Percentiles rank a stretch among this genome's conserved stretches.
Conservation (phyloP, 2,329 filamentous ascomycete genomes). For the Fusarium haematococcum region DNA sequence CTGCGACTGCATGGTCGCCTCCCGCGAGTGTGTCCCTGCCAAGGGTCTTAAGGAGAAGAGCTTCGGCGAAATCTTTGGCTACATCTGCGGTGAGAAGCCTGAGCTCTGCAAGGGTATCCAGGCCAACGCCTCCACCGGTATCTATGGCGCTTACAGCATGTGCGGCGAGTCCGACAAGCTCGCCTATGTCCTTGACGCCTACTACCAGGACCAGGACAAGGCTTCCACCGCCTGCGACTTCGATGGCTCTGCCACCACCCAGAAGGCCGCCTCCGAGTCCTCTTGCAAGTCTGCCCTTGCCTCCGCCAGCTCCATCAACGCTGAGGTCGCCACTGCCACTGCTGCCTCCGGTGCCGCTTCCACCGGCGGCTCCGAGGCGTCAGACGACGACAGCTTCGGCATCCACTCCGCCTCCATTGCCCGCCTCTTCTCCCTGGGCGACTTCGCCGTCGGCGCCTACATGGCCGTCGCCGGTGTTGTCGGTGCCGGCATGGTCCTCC, state of each 20-base stretch:
- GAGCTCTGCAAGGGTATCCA: conserved; percentile 75
- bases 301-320: conserved; percentile 70
- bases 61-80: conserved; percentile 78
- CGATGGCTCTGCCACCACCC: conserved; percentile 71
- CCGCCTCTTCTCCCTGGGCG: conserved; percentile 59
- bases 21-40: conserved; percentile 77
- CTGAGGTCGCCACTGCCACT: conserved; percentile 60
- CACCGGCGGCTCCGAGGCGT: conserved; percentile 37
- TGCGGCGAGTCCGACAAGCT: conserved; percentile 79
- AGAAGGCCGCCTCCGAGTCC: conserved; percentile 59
- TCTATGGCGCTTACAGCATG: conserved; percentile 83
- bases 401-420: conserved; percentile 51
- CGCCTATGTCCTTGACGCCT: conserved; percentile 78
- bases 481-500: conserved; percentile 65
- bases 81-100: conserved; percentile 72
- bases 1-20: conserved; percentile 87
- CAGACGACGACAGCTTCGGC: conserved; percentile 51
- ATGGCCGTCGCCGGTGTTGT: conserved; percentile 63
- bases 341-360: conserved; percentile 47
- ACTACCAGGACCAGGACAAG: conserved; percentile 71
- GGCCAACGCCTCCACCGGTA: conserved; percentile 73
- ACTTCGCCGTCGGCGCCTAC: conserved; percentile 63
- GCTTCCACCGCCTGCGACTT: conserved; percentile 76
- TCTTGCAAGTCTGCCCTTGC: conserved; percentile 70
- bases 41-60: conserved; percentile 66